Percentiles rank a stretch among this genome's conserved stretches.
Evolutionary conservation across 73 alveolate genomes (phyloP).

Genomic region (Paramecium caudatum): DNA sequence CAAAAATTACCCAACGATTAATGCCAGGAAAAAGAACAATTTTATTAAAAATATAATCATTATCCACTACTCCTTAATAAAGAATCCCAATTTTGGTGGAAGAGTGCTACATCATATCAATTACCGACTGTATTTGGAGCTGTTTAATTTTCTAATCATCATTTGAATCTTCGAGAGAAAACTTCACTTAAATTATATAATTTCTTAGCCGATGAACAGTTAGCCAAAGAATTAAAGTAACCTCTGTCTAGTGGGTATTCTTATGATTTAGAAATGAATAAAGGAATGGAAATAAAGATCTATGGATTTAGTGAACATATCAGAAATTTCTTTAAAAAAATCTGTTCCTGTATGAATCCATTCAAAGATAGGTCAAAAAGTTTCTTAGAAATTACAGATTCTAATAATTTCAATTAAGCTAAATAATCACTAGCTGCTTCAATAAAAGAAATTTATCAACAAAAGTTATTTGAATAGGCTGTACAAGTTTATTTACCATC

Average conservation of each 20-base stretch:
- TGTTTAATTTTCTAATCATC: background rate
- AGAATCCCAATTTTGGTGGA: slow-evolving; percentile 33
- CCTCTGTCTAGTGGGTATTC: background rate
- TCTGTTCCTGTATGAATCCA: slow-evolving; percentile 46
- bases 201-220: background rate
- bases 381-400: background rate
- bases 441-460: slow-evolving; percentile 16
- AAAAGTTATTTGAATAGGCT: slow-evolving; percentile 58
- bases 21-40: slow-evolving; percentile 18
- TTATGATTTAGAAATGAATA: slow-evolving; percentile 21
- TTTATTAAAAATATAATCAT: slow-evolving; percentile 40
- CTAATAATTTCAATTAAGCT: slow-evolving; percentile 9
- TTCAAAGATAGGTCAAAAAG: slow-evolving; percentile 40
- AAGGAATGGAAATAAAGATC: slow-evolving; percentile 1
- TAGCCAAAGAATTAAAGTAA: background rate
- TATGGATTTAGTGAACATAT: slow-evolving; percentile 67
- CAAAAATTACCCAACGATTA: background rate
- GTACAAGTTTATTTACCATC: background rate
- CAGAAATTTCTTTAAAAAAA: slow-evolving; percentile 46
- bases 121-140: slow-evolving; percentile 57
- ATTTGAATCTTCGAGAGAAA: background rate
- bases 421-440: background rate
- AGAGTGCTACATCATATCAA: slow-evolving; percentile 21
- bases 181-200: slow-evolving; percentile 45
- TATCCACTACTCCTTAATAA: slow-evolving; percentile 5